Evolutionary conservation across 2,329 filamentous ascomycete species (phyloP).

Genomic region (Pyrenochaeta sp.): DNA sequence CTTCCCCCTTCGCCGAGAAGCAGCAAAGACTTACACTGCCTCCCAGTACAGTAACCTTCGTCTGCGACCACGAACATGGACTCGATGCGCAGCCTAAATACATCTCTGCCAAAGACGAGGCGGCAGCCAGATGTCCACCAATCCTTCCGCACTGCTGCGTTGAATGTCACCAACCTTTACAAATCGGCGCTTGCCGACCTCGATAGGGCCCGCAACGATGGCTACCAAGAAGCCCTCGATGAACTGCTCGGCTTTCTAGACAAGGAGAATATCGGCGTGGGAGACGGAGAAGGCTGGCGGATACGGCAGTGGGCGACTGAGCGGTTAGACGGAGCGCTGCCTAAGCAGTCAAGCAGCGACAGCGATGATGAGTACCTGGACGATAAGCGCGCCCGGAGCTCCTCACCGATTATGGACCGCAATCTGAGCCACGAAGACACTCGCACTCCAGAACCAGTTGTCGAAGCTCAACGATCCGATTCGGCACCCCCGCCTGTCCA

Average conservation of each 20-base stretch:
- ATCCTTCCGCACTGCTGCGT: constrained; percentile 88
- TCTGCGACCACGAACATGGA: constrained; percentile 38
- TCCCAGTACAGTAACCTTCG: background rate
- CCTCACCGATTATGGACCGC: constrained; percentile 66
- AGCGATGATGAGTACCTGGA: constrained; percentile 74
- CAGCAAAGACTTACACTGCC: background rate
- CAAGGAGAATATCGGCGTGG: constrained; percentile 77
- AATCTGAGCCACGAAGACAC: constrained; percentile 56
- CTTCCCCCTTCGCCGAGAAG: background rate
- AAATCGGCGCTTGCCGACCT: constrained; percentile 86
- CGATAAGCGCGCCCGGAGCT: constrained; percentile 65
- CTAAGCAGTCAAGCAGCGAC: constrained; percentile 63
- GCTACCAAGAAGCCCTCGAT: constrained; percentile 93
- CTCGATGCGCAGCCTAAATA: constrained; percentile 54
- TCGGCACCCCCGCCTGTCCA: constrained; percentile 52
- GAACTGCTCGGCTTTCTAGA: constrained; percentile 89
- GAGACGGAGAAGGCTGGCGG: constrained; percentile 78
- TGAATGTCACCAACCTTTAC: constrained; percentile 96
- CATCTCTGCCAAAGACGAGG: constrained; percentile 48
- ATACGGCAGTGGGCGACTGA: constrained; percentile 75
- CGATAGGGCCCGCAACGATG: constrained; percentile 76
- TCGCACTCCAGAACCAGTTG: constrained; percentile 27
- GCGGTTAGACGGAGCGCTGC: constrained; percentile 70
- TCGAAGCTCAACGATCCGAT: constrained; percentile 34
- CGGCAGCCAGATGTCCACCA: constrained; percentile 70